Base-by-base conservation (phyloP, 805 yeast species). In the Saccharomycopsis fermentans region DNA sequence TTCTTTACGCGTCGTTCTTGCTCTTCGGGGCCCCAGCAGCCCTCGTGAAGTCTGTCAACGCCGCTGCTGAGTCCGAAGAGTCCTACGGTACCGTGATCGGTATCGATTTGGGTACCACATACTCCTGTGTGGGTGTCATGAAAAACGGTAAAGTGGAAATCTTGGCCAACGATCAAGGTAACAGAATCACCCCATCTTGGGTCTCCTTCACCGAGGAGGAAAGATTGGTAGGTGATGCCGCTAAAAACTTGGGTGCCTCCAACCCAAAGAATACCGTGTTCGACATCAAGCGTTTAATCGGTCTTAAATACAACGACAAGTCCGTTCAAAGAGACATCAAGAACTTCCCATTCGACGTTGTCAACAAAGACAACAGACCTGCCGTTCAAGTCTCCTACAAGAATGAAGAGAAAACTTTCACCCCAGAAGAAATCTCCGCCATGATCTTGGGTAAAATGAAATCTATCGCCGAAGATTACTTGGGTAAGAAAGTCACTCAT, bases 101-200 rank as follows among this genome's bases (percentile, higher is more conserved):
- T 76, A 92, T 92, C 70, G 98, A 92, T 79, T 81, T 92, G 76
- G 99, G 99, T 73, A 91, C 97, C 62, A 91, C 97, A 1, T 91
- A 91, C 77, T 90, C 97, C 1, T 91, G 97, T 83, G 97, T 91
- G 59, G 97, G 96, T 66, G 90, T 82, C 54, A 82, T 83, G 86
- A 81, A 81, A 68, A 82, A 84, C 66, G 95, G 91, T 68, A 81
- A 90, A 69, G 96, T 92, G 55, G 97, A 90, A 71, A 90, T 90
- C 67, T 78, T 90, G 64, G 96, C 97, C 64, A 90, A 90, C 70
- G 97, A 90, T 74, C 97, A 90, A 77, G 97, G 97, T 78, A 89
- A 90, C 77, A 87, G 97, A 80, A 90, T 91, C 67, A 90, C 97
- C 19, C 97, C 97, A 29, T 89, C 96, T 1, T 90, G 86, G 69